Base-by-base conservation (phyloP, 2,329 filamentous ascomycete species). In the Nigrograna mackinnonii region DNA sequence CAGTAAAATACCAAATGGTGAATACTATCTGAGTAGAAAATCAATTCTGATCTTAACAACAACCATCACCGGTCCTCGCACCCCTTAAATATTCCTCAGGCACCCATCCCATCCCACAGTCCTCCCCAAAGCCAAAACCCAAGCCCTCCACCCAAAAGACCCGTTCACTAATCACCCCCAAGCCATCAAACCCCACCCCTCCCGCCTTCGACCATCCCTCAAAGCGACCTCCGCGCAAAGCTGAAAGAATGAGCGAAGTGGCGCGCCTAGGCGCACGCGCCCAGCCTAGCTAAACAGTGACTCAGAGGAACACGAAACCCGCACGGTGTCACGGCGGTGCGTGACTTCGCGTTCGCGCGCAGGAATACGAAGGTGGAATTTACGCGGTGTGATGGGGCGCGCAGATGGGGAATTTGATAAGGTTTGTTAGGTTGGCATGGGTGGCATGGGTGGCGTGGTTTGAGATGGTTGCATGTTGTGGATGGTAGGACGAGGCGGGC, bases 221-320 rank as follows among this genome's bases (percentile, higher is more conserved):
- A 4, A 22, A 28, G 7, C 30, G 17, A 16, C 41, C 21, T 39
- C 13, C 26, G 33, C 41, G 34, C 34, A 34, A 17, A 13, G 33
- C 37, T 20, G 6, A 21, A n/a, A n/a, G n/a, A n/a, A n/a, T n/a
- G n/a, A n/a, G n/a, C n/a, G n/a, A 40, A 41, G 38, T 35, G 43
- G 41, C 43, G 43, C 43, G 43, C 42, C 42, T 19, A 35, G 37
- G 18, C 24, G 24, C 24, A 28, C 14, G 24, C 24, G 24, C 24
- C 11, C 24, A 11, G 24, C 24, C 24, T 11, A 28, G 24, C 11
- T 14, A 17, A 33, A 11, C 28, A 19, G 28, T 46, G 43, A 41
- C 28, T 46, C 38, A 46, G 38, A n/a, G n/a, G n/a, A 41, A 41
- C 43, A 41, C 43, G 43, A 46, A 41, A 41, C 20, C 34, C 17